These are phyloP conservation scores for Pouteria glomerata DNA, from an alignment of 148 eudicot genomes.

Conservation along the genomic window DNA sequence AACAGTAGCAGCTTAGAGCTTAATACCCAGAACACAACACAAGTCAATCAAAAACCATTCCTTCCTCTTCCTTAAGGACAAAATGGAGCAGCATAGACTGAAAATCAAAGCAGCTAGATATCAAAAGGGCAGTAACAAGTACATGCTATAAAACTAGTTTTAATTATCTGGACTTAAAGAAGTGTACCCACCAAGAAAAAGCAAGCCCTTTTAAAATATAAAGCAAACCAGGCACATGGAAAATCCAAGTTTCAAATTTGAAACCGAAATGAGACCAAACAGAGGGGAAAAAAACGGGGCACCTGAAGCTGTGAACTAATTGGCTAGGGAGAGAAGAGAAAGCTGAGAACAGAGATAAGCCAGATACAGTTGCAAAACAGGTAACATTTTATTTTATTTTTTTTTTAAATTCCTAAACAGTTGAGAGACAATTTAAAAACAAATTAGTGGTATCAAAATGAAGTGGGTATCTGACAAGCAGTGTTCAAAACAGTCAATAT, in stretches of 20 bases:
- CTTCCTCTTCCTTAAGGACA: background rate
- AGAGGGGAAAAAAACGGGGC: background rate
- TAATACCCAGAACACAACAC: background rate
- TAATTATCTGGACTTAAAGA: background rate
- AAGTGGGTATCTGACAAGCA: background rate
- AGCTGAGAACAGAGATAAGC: background rate
- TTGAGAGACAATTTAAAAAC: background rate
- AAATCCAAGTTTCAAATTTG: background rate
- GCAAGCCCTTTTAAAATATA: background rate
- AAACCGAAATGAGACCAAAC: background rate
- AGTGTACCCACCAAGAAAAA: background rate
- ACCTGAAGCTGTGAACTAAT: background rate
- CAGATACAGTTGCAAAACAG: background rate
- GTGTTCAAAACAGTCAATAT: conserved; percentile 9
- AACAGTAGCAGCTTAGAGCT: background rate
- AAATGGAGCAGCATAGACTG: background rate
- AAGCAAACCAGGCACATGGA: background rate
- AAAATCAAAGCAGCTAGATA: background rate
- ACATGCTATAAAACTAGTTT: background rate
- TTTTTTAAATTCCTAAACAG: conserved; percentile 4
- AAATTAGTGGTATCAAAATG: background rate
- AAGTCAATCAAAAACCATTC: background rate
- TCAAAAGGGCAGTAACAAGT: background rate
- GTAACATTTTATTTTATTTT: too few species aligned
- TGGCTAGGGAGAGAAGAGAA: background rate